Evolutionary conservation across 75 land plant species (phyloP), one percentile per base, ranked within the genome.

Genomic region (Sequoia sempervirens): DNA sequence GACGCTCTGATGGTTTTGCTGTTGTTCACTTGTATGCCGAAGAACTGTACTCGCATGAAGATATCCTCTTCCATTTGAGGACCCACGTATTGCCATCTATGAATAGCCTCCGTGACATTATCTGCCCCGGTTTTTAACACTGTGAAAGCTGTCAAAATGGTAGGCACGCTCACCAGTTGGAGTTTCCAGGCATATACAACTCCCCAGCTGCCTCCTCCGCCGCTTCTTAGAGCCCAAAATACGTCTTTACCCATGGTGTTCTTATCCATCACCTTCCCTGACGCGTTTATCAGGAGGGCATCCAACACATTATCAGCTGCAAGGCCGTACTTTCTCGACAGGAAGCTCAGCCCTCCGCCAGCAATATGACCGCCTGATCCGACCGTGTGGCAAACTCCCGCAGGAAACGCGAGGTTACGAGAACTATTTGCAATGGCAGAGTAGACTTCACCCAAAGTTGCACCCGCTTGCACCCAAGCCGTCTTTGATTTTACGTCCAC

Each of bases 151-250:
- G 88, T 68, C 80, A 87, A 79, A 13, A 47, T 54, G 11, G 80
- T 23, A 1, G 88, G 88, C 20, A 87, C 84, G 38, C 82, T 82
- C 52, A 56, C 34, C 37, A 87, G 85, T 58, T 50, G n/a, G 47
- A 85, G 17, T 56, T 83, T 70, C 89, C 89, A 88, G 18, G 89
- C 84, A 45, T 66, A 68, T 23, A 88, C 86, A 32, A 76, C 86
- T 5, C 89, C 89, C 86, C 86, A 88, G 40, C 38, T 80, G 2
- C 89, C 89, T 20, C 89, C 89, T 1, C 89, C 89, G 38, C 89
- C 87, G n/a, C 89, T 83, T 41, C 88, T 82, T 28, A 87, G 43
- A 8, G 86, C 86, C 88, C 88, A 87, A 66, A 85, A 84, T 1
- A 85, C 84, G 6, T 46, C 47, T 8, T 46, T 1, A 46, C 47